Percentiles rank a stretch among this genome's conserved stretches.
These are phyloP conservation scores for Santalum album DNA, from an alignment of 164 flowering plant species.

Conservation along the genomic window DNA sequence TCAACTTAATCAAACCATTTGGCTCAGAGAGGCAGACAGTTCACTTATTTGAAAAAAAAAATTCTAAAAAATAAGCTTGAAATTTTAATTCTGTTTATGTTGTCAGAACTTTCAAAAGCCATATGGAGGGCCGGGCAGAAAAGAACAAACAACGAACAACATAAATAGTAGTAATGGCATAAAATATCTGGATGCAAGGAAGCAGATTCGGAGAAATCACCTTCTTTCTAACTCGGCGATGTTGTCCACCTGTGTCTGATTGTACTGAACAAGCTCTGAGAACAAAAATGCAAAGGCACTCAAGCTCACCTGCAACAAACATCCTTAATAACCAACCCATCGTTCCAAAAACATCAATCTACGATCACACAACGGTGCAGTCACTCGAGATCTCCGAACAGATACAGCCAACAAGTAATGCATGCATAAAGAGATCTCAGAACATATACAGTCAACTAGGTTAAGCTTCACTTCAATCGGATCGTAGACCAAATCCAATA, in stretches of 20 bases:
- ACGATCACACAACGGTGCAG: neutral
- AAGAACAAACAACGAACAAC: neutral
- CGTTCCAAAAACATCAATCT: neutral
- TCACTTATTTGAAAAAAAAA: too few relatives aligned
- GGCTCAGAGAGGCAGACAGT: too few relatives aligned
- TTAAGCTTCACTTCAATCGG: neutral
- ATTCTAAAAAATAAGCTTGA: too few relatives aligned
- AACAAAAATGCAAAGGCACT: conserved; percentile 93
- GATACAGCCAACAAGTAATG: neutral
- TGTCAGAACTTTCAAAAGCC: neutral
- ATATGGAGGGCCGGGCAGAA: neutral
- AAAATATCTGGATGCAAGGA: too few relatives aligned
- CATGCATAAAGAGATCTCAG: neutral
- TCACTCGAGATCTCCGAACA: neutral
- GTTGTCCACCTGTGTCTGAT: conserved; percentile 95
- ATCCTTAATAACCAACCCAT: neutral
- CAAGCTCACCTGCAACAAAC: conserved; percentile 73
- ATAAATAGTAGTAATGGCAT: neutral
- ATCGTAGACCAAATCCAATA: neutral
- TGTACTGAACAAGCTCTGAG: conserved; percentile 97
- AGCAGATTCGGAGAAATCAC: conserved; percentile 21
- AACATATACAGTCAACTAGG: neutral
- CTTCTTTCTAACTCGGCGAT: conserved; percentile 91
- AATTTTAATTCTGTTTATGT: too few relatives aligned
- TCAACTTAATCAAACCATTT: too few relatives aligned